phyloP scores from a whole-genome alignment of 2,329 filamentous ascomycete species.

The Colletotrichum navitas region DNA sequence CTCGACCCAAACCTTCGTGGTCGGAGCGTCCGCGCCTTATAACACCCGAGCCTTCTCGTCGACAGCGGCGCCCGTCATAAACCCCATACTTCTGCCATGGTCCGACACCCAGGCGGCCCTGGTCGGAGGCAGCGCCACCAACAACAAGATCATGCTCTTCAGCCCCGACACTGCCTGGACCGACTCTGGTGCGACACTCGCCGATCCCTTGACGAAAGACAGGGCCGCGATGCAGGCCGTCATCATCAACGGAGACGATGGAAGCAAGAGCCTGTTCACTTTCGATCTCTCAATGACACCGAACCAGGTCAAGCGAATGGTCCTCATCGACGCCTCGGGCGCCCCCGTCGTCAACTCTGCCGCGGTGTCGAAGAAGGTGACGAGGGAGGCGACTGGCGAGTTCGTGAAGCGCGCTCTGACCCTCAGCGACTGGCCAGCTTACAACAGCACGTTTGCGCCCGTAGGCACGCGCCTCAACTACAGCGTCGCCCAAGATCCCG shows the following conservation, averaged over 20 bases:
- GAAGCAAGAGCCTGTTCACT: conserved; percentile 81
- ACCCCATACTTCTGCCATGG: conserved; percentile 82
- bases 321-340: conserved; percentile 74
- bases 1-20: conserved; percentile 81
- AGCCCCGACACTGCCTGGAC: conserved; percentile 73
- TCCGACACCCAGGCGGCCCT: conserved; percentile 77
- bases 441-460: conserved; percentile 82
- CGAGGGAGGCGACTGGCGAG: background rate
- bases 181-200: conserved; percentile 74
- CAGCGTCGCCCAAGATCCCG: conserved; percentile 75
- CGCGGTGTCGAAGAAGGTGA: conserved; percentile 51
- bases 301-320: conserved; percentile 78
- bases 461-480: conserved; percentile 73
- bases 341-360: conserved; percentile 61
- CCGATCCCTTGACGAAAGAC: conserved; percentile 70
- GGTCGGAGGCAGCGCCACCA: conserved; percentile 77
- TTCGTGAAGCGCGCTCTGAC: conserved; percentile 62
- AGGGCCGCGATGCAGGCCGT: conserved; percentile 69
- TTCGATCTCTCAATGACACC: conserved; percentile 83
- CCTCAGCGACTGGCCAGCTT: conserved; percentile 77
- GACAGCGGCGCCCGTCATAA: conserved; percentile 70
- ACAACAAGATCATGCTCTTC: conserved; percentile 80
- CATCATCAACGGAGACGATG: conserved; percentile 79
- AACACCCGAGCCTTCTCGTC: conserved; percentile 70
- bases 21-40: conserved; percentile 76